A percentile compares a stretch with the other conserved stretches of the same genome.
phyloP scores from a whole-genome alignment of 1,284 basidiomycete species.

The Pseudozyma hubeiensis region DNA sequence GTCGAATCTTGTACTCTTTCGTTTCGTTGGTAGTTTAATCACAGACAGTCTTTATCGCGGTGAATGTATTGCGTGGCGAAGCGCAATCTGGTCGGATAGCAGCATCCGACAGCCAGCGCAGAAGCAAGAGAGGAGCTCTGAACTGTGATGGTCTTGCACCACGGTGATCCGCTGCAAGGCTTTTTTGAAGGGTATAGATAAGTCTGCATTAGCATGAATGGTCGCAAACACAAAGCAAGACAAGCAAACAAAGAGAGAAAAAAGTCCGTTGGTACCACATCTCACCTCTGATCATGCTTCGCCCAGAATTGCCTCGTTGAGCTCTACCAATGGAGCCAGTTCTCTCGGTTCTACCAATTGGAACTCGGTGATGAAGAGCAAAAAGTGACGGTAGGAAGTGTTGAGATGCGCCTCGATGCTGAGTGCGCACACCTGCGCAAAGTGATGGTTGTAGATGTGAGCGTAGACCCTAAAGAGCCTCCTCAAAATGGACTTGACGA shows the following conservation, averaged over 20 bases:
- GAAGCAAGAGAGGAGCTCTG: too few relatives aligned
- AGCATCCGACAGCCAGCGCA: too few relatives aligned
- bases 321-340: constrained; percentile 91
- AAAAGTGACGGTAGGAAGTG: constrained; percentile 98
- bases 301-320: constrained; percentile 90
- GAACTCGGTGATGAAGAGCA: constrained; percentile 97
- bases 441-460: constrained; percentile 99
- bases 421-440: constrained; percentile 97
- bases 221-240: neutral
- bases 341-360: constrained; percentile 97
- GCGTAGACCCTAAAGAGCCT: constrained; percentile 97
- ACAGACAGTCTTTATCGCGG: neutral
- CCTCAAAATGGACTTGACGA: constrained; percentile 90
- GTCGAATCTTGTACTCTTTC: neutral
- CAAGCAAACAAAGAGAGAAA: too few relatives aligned
- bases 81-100: too few relatives aligned
- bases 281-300: constrained; percentile 43
- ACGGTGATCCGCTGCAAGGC: too few relatives aligned
- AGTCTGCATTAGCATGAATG: too few relatives aligned
- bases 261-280: too few relatives aligned
- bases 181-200: neutral
- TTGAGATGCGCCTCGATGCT: constrained; percentile 99
- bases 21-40: neutral
- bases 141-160: too few relatives aligned
- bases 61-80: too few relatives aligned